Evolutionary conservation across 208 protist genomes (phyloP).

Genomic region (Lotmaria passim): DNA sequence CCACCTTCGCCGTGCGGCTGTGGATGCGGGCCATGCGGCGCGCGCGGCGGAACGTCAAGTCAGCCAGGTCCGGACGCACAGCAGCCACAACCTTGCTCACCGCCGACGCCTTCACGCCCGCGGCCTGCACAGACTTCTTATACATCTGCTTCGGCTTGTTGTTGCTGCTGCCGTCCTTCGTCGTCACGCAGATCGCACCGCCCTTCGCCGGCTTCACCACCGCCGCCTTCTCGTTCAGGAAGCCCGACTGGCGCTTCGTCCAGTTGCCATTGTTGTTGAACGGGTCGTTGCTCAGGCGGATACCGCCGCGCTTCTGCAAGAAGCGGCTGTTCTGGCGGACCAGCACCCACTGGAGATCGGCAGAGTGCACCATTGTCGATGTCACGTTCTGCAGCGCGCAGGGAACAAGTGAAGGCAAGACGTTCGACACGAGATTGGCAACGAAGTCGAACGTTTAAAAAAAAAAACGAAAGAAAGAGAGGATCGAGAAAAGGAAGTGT

Average conservation of each 20-base stretch:
- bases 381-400: slow-evolving; percentile 9
- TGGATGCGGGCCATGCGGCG: slow-evolving; percentile 69
- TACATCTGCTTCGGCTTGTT: slow-evolving; percentile 86
- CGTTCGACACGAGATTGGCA: neutral
- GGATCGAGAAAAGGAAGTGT: neutral
- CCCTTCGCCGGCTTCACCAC: slow-evolving; percentile 78
- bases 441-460: neutral
- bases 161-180: slow-evolving; percentile 71
- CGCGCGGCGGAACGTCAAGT: slow-evolving; percentile 81
- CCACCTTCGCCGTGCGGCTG: slow-evolving; percentile 67
- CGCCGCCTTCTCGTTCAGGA: slow-evolving; percentile 72
- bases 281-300: slow-evolving; percentile 83
- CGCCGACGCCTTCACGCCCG: slow-evolving; percentile 75
- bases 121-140: slow-evolving; percentile 67
- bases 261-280: slow-evolving; percentile 92
- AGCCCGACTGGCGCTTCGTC: slow-evolving; percentile 86
- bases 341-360: slow-evolving; percentile 86
- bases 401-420: neutral
- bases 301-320: slow-evolving; percentile 83
- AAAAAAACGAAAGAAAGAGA: slow-evolving; percentile 26
- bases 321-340: slow-evolving; percentile 87
- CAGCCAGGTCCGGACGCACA: slow-evolving; percentile 82
- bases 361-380: slow-evolving; percentile 77
- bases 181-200: slow-evolving; percentile 66
- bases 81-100: slow-evolving; percentile 74